Conservation (phyloP, 1,139 yeast genomes). For the Blastobotrys serpentis region DNA sequence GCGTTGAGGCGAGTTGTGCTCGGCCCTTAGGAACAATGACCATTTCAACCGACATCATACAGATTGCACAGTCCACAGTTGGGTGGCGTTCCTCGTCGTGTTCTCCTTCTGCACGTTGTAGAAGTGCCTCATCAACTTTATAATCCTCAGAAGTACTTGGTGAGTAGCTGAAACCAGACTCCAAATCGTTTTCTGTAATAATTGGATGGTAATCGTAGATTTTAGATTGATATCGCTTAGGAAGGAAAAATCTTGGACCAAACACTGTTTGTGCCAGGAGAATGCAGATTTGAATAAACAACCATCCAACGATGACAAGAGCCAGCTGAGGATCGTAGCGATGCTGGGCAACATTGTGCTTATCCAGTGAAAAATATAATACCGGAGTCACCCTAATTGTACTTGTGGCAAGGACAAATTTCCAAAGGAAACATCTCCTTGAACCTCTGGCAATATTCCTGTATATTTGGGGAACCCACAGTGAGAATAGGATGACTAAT, state of each 20-base stretch:
- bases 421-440: conserved; percentile 63
- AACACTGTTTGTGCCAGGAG: conserved; percentile 60
- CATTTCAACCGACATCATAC: conserved; percentile 73
- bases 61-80: conserved; percentile 75
- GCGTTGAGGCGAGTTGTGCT: conserved; percentile 35
- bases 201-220: conserved; percentile 81
- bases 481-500: conserved; percentile 58
- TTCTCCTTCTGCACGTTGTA: conserved; percentile 9
- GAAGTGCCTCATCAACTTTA: conserved; percentile 13
- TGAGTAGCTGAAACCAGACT: conserved; percentile 46
- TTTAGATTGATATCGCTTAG: conserved; percentile 68
- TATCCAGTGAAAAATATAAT: conserved; percentile 53
- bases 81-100: conserved; percentile 37
- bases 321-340: conserved; percentile 56
- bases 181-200: conserved; percentile 59
- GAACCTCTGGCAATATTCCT: conserved; percentile 75
- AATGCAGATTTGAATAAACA: conserved; percentile 53
- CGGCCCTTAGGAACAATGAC: conserved; percentile 48
- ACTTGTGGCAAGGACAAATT: conserved; percentile 67
- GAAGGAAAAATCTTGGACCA: conserved; percentile 84
- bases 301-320: conserved; percentile 37
- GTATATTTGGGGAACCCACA: conserved; percentile 89
- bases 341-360: conserved; percentile 50
- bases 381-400: conserved; percentile 63
- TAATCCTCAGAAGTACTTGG: conserved; percentile 28